A percentile compares a stretch with the other conserved stretches of the same genome.
Evolutionary conservation across 2,329 filamentous ascomycete species (phyloP).

Genomic region (Lecanosticta acicola): DNA sequence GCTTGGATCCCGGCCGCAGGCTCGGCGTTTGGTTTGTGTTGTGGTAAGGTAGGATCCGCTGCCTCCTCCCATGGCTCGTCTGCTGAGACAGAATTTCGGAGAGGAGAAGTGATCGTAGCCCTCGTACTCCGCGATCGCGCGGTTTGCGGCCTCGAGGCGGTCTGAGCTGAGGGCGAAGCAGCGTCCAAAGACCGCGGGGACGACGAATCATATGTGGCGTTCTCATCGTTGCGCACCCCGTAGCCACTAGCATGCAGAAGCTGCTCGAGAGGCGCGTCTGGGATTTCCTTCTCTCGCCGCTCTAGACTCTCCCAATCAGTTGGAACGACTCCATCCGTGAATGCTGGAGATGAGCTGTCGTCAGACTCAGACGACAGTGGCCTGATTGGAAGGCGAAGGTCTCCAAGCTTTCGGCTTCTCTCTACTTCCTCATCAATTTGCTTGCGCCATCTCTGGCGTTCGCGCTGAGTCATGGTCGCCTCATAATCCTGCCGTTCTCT

Average conservation of each 20-base stretch:
- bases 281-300: slow-evolving; percentile 29
- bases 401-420: slow-evolving; percentile 2
- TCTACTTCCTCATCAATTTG: slow-evolving; percentile 31
- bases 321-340: slow-evolving; percentile 21
- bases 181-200: too few relatives aligned
- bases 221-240: slow-evolving; percentile 17
- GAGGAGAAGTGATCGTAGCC: slow-evolving; percentile 1
- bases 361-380: neutral
- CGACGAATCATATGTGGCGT: neutral
- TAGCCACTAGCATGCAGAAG: slow-evolving; percentile 42
- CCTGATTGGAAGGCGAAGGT: neutral
- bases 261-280: slow-evolving; percentile 39
- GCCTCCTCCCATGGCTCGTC: slow-evolving; percentile 4
- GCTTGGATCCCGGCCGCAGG: neutral
- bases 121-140: too few relatives aligned
- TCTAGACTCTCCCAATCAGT: slow-evolving; percentile 29
- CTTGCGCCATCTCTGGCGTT: slow-evolving; percentile 53
- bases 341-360: neutral
- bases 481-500: slow-evolving; percentile 72
- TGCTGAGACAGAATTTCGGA: slow-evolving; percentile 1
- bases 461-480: slow-evolving; percentile 56
- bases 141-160: too few relatives aligned
- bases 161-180: too few relatives aligned
- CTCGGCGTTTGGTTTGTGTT: slow-evolving; percentile 16
- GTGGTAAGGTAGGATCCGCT: slow-evolving; percentile 22